These are phyloP conservation scores for Colletotrichum sp. DNA, from an alignment of 2,329 filamentous ascomycete species.

Conservation along the genomic window DNA sequence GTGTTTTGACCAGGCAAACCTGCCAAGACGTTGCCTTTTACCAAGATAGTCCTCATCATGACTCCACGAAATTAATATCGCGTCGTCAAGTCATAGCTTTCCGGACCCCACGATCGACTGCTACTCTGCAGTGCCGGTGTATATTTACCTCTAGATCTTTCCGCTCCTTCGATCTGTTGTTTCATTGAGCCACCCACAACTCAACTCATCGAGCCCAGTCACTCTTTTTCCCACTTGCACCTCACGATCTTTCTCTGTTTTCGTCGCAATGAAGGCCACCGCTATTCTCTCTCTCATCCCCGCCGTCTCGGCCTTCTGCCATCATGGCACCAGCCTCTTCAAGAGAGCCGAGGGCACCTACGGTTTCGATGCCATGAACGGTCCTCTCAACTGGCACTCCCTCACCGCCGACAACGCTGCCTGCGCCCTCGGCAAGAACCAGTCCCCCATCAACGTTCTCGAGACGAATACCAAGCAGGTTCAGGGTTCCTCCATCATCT, in stretches of 20 bases:
- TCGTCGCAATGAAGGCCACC: conserved; percentile 25
- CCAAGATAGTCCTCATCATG: not conserved
- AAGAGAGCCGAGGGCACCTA: conserved; percentile 32
- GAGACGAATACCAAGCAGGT: conserved; percentile 23
- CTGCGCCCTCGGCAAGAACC: conserved; percentile 54
- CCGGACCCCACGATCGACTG: not conserved
- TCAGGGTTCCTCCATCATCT: conserved; percentile 34
- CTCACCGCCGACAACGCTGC: conserved; percentile 48
- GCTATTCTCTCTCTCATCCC: conserved; percentile 23
- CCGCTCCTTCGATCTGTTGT: not conserved
- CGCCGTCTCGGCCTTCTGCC: conserved; percentile 29
- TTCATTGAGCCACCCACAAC: not conserved
- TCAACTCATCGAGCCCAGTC: not conserved
- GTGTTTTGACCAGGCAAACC: not conserved
- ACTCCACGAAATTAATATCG: conserved; percentile 12
- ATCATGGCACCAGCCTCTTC: conserved; percentile 41
- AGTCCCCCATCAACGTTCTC: conserved; percentile 62
- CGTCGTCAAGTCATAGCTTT: not conserved
- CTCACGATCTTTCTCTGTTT: not conserved
- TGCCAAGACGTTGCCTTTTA: conserved; percentile 6
- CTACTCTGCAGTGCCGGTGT: not conserved
- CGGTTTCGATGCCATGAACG: conserved; percentile 45
- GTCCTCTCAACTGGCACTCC: conserved; percentile 59
- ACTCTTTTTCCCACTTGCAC: not conserved
- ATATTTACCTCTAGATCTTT: conserved; percentile 13